Evolutionary conservation across 768 basidiomycete species (phyloP), one percentile per base, ranked within the genome.

Genomic region (Basidioascus undulatus): DNA sequence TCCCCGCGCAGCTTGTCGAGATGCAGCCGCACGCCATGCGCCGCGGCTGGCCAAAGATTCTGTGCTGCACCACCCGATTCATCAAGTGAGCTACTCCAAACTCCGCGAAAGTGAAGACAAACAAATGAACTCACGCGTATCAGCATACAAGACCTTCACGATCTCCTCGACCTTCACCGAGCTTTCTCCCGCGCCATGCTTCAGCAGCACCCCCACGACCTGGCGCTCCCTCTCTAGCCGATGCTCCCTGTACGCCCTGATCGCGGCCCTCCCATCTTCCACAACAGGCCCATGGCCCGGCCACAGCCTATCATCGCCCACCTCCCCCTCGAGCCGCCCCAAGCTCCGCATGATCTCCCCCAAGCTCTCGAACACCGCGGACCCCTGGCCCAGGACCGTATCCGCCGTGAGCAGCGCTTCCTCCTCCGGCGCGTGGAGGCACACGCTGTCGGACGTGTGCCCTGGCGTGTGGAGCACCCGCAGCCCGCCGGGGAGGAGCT

Each of bases 241-340:
- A 51, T 92, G 82, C 21, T 67, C 56, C 45, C 86, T 76, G 52
- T 89, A 87, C 30, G 59, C 65, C 36, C 59, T 54, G 50, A 89
- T 73, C 19, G 68, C 59, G 31, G 65, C 61, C 32, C 63, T 57
- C 6, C 75, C 77, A 13, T 76, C 61, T 5, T 55, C 44, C 3
- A 86, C 67, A 30, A 78, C 70, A 5, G 80, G 74, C 0, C 84
- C 84, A 47, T 92, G 84, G 1, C 70, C 81, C 0, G 86, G 86
- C 52, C 84, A 86, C 16, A 92, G 62, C 6, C 47, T 47, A 9
- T 9, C 28, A 9, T 30, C 28, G 2, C 28, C 28, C 10, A 9
- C 28, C 10, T 30, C 28, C 10, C 28, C 28, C 10, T 15, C 28
- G 28, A 30, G 28, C 48, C 57, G 65, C 35, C 62, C 64, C 32